Base-by-base conservation (phyloP, 306 rosid genomes). In the Glycyrrhiza uralensis region DNA sequence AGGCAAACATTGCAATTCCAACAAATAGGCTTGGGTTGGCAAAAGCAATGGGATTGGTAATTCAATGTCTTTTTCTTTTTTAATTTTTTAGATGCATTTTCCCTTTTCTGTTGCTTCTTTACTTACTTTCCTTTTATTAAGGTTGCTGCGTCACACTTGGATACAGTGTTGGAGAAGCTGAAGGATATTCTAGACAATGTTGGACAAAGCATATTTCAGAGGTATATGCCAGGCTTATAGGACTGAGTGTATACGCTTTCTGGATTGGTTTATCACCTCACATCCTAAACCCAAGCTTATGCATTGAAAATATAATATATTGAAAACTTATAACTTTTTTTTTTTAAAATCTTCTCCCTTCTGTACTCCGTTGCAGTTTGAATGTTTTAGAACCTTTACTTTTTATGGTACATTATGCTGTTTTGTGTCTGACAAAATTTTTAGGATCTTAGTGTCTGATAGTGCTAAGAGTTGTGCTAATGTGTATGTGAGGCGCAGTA, bases 91-190 rank as follows among this genome's bases (percentile, higher is more conserved):
- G 56, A 13, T 55, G 54, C 72, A 54, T 69, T 72, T 64, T 80
- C 79, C 74, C 39, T 84, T 76, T 41, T 35, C 2, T 44, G 36
- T 32, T 69, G 70, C 72, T 61, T 72, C 47, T 42, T 77, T 78
- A 64, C 68, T 56, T 18, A 46, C 39, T 33, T 76, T 15, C 61
- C 67, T 73, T 50, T 78, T 74, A 63, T 80, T 33, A 80, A 93
- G 98, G 96, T 91, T 78, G 98, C 98, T 56, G 97, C 98, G 56
- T 91, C 98, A 49, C 98, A 93, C 86, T 85, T 93, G 85, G 98
- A 93, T 81, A 89, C 98, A 12, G 98, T 93, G 59, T 78, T 93
- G 86, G 98, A 86, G 81, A 93, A 91, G 88, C 91, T 93, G 82
- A 93, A 93, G 83, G 85, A 84, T 69, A 89, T 91, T 85, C 82